phyloP scores from a whole-genome alignment of 2,329 filamentous ascomycete species.

The Aspergillus alliaceus region DNA sequence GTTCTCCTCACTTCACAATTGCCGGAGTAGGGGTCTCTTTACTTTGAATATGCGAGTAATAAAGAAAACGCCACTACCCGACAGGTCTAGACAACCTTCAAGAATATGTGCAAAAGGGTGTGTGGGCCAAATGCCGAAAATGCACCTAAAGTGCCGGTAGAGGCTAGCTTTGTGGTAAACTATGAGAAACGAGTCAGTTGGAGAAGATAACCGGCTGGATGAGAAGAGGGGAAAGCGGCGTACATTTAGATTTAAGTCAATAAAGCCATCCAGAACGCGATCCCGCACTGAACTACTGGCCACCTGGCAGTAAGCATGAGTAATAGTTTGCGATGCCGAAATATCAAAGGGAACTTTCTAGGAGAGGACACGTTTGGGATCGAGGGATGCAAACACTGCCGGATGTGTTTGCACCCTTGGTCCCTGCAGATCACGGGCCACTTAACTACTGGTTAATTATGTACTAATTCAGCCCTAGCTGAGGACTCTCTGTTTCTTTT shows the following conservation, averaged over 20 bases:
- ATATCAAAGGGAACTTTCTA: slow-evolving; percentile 1
- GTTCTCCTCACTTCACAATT: background rate
- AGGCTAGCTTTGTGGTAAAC: slow-evolving; percentile 3
- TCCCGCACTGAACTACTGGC: slow-evolving; percentile 27
- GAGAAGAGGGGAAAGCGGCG: background rate
- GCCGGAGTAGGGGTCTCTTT: background rate
- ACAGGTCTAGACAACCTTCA: background rate
- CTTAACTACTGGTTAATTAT: background rate
- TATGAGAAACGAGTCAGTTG: slow-evolving; percentile 5
- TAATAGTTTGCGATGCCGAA: slow-evolving; percentile 12
- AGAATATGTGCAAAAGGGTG: background rate
- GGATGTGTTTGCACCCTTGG: slow-evolving; percentile 19
- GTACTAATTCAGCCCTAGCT: too few species aligned
- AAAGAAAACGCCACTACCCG: background rate
- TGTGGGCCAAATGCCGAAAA: background rate
- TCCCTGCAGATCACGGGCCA: slow-evolving; percentile 4
- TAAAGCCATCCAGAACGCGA: slow-evolving; percentile 29
- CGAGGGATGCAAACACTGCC: slow-evolving; percentile 14
- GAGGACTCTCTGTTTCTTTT: too few species aligned
- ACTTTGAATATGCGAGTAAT: background rate
- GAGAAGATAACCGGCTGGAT: background rate
- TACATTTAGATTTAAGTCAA: slow-evolving; percentile 13
- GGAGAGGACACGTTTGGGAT: slow-evolving; percentile 26
- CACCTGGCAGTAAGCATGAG: slow-evolving; percentile 32
- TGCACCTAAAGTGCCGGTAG: background rate